These are phyloP conservation scores for Trichosporon sp. DNA, from an alignment of 1,284 basidiomycete species.

Conservation along the genomic window DNA sequence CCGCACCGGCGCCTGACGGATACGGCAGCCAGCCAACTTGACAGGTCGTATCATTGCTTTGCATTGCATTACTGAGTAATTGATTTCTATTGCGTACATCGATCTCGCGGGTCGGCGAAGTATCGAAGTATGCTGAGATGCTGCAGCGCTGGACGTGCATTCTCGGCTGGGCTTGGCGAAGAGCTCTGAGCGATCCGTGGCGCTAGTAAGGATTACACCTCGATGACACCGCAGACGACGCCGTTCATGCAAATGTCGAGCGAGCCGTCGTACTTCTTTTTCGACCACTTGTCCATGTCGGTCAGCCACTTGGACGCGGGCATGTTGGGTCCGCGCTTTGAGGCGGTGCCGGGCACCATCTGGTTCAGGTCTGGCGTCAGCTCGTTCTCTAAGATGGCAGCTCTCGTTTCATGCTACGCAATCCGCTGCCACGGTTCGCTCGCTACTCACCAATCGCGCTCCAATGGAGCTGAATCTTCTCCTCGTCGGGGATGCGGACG, in stretches of 20 bases:
- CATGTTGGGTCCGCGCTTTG: slow-evolving; percentile 45
- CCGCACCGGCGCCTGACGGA: neutral
- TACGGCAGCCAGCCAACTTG: too few relatives aligned
- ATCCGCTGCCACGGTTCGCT: neutral
- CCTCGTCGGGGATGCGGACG: slow-evolving; percentile 34
- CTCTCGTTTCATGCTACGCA: too few relatives aligned
- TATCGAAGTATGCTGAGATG: too few relatives aligned
- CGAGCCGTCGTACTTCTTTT: slow-evolving; percentile 42
- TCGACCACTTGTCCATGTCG: slow-evolving; percentile 50
- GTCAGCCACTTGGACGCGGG: slow-evolving; percentile 49
- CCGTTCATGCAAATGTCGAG: slow-evolving; percentile 52
- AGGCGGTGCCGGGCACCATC: slow-evolving; percentile 53
- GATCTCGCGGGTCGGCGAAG: too few relatives aligned
- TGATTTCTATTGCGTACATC: neutral
- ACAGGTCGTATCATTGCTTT: neutral
- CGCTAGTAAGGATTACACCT: slow-evolving; percentile 32
- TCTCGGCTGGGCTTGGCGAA: too few relatives aligned
- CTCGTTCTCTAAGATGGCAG: neutral
- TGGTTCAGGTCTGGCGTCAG: slow-evolving; percentile 49
- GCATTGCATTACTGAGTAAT: neutral
- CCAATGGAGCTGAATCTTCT: slow-evolving; percentile 48
- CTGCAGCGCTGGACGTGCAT: too few relatives aligned
- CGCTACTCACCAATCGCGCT: slow-evolving; percentile 49
- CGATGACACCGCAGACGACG: slow-evolving; percentile 47
- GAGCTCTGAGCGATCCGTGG: too few relatives aligned